Conservation (phyloP, 2,329 filamentous ascomycete species). For the Sporothrix brunneoviolacea region DNA sequence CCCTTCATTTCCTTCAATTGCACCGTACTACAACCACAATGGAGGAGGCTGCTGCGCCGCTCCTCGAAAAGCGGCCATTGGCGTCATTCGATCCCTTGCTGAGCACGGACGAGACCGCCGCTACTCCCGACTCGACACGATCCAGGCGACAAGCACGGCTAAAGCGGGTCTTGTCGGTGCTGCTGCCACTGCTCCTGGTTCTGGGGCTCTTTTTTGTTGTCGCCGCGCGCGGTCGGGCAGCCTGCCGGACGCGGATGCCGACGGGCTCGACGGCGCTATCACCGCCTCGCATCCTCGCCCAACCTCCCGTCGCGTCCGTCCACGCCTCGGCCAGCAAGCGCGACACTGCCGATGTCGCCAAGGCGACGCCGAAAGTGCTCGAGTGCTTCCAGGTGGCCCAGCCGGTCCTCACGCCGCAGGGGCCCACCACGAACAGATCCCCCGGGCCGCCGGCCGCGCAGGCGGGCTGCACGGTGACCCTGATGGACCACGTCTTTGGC, state of each 20-base stretch:
- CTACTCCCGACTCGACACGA: neutral
- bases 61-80: conserved; percentile 9
- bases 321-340: neutral
- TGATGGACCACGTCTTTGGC: conserved; percentile 67
- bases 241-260: neutral
- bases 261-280: no score
- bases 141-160: neutral
- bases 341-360: conserved; percentile 11
- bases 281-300: neutral
- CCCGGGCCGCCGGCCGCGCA: conserved; percentile 15
- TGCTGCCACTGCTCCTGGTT: neutral
- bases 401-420: conserved; percentile 51
- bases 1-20: no score
- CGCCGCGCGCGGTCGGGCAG: no score
- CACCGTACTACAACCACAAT: neutral
- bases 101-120: neutral
- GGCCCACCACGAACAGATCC: conserved; percentile 25
- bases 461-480: conserved; percentile 42
- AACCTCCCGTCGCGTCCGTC: neutral
- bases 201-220: neutral
- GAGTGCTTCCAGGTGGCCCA: conserved; percentile 64
- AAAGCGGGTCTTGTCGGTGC: neutral
- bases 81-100: neutral
- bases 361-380: conserved; percentile 30
- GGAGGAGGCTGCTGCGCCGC: neutral